phyloP scores from a whole-genome alignment of 805 yeast species.

The Lipomyces starkeyi region DNA sequence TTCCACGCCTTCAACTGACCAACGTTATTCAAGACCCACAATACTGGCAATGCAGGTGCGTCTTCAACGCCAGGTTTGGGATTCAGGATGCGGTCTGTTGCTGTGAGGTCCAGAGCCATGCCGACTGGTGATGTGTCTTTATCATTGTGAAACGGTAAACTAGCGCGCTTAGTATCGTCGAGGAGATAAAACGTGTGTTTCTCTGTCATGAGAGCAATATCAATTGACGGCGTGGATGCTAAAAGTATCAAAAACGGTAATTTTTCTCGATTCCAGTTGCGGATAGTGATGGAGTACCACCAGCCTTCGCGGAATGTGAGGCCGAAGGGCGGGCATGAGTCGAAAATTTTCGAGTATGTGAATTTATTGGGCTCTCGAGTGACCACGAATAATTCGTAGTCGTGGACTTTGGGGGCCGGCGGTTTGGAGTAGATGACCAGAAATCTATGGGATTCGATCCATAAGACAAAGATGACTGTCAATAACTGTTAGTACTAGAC shows the following conservation, averaged over 20 bases:
- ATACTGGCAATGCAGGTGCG: conserved; percentile 66
- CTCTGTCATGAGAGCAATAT: conserved; percentile 56
- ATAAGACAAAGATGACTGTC: conserved; percentile 29
- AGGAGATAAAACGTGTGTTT: conserved; percentile 53
- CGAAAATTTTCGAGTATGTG: conserved; percentile 34
- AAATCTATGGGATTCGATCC: conserved; percentile 39
- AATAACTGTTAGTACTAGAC: neutral
- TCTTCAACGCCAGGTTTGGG: conserved; percentile 67
- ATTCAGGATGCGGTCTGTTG: conserved; percentile 52
- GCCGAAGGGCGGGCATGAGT: conserved; percentile 46
- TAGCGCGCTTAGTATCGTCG: conserved; percentile 75
- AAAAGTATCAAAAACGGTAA: conserved; percentile 50
- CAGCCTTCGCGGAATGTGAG: conserved; percentile 37
- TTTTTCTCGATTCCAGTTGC: conserved; percentile 37
- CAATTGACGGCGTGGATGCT: conserved; percentile 70
- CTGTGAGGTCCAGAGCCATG: conserved; percentile 62
- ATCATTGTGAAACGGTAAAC: conserved; percentile 71
- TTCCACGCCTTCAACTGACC: conserved; percentile 72
- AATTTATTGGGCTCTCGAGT: conserved; percentile 8
- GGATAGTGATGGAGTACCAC: conserved; percentile 39
- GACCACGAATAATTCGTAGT: conserved; percentile 35
- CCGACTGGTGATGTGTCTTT: conserved; percentile 79
- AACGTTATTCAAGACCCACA: conserved; percentile 65
- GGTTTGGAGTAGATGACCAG: conserved; percentile 38
- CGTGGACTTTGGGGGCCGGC: conserved; percentile 37